phyloP scores from a whole-genome alignment of 495 filamentous ascomycete genomes.

The Eremomyces bilateralis region DNA sequence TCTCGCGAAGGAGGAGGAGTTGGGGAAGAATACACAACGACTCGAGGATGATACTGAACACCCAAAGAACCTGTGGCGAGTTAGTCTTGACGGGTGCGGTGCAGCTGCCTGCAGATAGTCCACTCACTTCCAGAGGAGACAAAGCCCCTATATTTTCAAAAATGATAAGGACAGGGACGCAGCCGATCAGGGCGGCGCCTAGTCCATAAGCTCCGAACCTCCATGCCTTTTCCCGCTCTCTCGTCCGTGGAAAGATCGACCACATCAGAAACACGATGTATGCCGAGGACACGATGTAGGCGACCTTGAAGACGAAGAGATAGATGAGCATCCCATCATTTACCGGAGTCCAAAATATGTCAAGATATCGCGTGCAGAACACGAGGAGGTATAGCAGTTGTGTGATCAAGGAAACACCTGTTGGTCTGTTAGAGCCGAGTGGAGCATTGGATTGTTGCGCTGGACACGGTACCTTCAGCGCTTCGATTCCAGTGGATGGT shows the following conservation, averaged over 20 bases:
- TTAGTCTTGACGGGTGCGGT: too few species aligned
- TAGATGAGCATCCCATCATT: constrained; percentile 8
- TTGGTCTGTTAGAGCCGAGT: background rate
- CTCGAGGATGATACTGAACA: constrained; percentile 78
- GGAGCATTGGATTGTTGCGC: background rate
- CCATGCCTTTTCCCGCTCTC: constrained; percentile 84
- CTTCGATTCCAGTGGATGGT: constrained; percentile 75
- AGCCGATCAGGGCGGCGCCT: too few species aligned
- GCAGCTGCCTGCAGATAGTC: too few species aligned
- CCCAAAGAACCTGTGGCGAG: constrained; percentile 40
- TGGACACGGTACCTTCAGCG: constrained; percentile 46
- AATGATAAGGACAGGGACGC: too few species aligned
- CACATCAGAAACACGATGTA: constrained; percentile 82
- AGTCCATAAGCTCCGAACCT: constrained; percentile 49
- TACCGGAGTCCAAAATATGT: constrained; percentile 36
- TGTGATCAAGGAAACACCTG: constrained; percentile 83
- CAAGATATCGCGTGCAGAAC: constrained; percentile 71
- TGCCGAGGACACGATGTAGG: constrained; percentile 66
- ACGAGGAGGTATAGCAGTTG: constrained; percentile 74
- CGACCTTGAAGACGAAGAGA: constrained; percentile 60
- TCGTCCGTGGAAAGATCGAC: constrained; percentile 62
- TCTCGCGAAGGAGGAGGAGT: constrained; percentile 76
- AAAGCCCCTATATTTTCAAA: too few species aligned
- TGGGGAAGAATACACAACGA: constrained; percentile 81
- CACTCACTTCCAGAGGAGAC: too few species aligned